Percentiles rank a stretch among this genome's conserved stretches.
Evolutionary conservation across 176 grass and related monocot species (phyloP).

Genomic region (Cymbopogon citratus): DNA sequence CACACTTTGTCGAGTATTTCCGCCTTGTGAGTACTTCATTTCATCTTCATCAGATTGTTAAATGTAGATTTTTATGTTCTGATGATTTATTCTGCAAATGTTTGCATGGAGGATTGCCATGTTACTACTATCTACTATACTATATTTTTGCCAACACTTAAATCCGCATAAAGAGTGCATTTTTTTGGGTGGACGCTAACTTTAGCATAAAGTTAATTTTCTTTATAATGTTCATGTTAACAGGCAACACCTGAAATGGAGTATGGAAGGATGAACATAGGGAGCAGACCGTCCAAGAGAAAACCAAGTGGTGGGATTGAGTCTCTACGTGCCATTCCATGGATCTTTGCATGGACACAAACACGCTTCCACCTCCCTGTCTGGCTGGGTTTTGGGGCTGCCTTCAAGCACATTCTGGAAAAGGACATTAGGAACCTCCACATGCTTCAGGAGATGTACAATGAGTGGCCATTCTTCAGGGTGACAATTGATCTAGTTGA

Average conservation of each 20-base stretch:
- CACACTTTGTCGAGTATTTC: slow-evolving; percentile 12
- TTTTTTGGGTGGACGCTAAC: neutral
- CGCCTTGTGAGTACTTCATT: slow-evolving; percentile 9
- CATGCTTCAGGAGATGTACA: slow-evolving; percentile 36
- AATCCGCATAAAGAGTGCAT: neutral
- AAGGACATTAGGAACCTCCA: slow-evolving; percentile 39
- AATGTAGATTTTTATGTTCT: neutral
- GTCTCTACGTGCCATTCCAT: slow-evolving; percentile 39
- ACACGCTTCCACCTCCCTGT: slow-evolving; percentile 41
- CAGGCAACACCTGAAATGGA: slow-evolving; percentile 38
- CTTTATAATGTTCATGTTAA: neutral
- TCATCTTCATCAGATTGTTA: neutral
- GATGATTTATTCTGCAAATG: neutral
- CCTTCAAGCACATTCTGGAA: slow-evolving; percentile 25
- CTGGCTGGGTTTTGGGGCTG: slow-evolving; percentile 35
- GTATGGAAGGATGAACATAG: slow-evolving; percentile 45
- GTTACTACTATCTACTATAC: neutral
- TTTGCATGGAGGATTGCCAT: neutral
- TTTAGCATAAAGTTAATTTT: neutral
- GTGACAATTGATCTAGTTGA: slow-evolving; percentile 39
- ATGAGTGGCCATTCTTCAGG: slow-evolving; percentile 42
- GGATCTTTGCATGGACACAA: slow-evolving; percentile 48
- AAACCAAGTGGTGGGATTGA: slow-evolving; percentile 38
- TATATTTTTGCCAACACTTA: neutral
- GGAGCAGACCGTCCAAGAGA: slow-evolving; percentile 38